Conservation (phyloP, 1,284 basidiomycete species). For the Crocinoboletus sp. region DNA sequence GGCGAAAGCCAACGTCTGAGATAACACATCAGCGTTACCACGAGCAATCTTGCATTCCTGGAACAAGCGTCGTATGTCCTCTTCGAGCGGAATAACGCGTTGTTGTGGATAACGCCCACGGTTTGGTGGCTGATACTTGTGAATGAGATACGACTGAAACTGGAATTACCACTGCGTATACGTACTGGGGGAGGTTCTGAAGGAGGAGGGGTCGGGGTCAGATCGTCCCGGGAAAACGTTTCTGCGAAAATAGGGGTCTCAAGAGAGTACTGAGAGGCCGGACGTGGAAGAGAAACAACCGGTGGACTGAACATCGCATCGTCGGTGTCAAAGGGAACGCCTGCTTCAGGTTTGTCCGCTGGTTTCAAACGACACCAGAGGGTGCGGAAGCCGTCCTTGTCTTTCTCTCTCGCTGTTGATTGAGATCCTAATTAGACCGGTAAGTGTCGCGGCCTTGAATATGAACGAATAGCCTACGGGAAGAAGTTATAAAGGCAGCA, state of each 20-base stretch:
- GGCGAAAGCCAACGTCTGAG: conserved; percentile 59
- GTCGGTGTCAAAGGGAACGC: conserved; percentile 67
- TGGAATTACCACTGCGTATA: not conserved
- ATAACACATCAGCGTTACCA: conserved; percentile 64
- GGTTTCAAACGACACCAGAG: conserved; percentile 70
- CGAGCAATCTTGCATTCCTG: conserved; percentile 75
- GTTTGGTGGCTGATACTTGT: conserved; percentile 8
- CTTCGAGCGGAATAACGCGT: conserved; percentile 66
- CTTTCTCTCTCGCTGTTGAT: conserved; percentile 33
- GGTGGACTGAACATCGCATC: conserved; percentile 76
- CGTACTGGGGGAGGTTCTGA: conserved; percentile 22
- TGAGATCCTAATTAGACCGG: conserved; percentile 23
- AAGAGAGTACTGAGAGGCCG: conserved; percentile 26
- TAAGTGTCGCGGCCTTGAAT: not conserved
- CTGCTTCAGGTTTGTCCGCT: conserved; percentile 67
- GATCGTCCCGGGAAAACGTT: conserved; percentile 19
- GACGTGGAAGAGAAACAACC: conserved; percentile 26
- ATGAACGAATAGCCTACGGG: conserved; percentile 34
- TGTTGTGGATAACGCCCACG: conserved; percentile 25
- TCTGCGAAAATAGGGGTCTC: conserved; percentile 29
- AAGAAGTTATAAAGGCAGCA: conserved; percentile 58
- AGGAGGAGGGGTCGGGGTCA: conserved; percentile 19
- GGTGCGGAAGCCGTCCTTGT: conserved; percentile 52
- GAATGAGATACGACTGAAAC: not conserved
- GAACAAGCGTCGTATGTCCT: conserved; percentile 71